These are phyloP conservation scores for Eragrostis curvula DNA, from an alignment of 176 grass and related monocot genomes.

Conservation along the genomic window DNA sequence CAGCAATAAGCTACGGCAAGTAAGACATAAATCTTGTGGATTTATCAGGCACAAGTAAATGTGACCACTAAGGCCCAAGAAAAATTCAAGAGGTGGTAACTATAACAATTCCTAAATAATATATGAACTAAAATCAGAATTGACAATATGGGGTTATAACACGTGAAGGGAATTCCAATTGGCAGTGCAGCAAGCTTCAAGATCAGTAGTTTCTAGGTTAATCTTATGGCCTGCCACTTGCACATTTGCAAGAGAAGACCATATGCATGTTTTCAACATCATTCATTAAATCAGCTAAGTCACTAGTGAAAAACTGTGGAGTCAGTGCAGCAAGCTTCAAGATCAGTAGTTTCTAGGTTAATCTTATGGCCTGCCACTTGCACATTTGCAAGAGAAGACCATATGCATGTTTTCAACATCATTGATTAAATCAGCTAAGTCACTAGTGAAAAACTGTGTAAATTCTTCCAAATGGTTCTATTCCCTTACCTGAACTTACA, in stretches of 20 bases:
- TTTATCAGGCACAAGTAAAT: neutral
- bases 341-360: neutral
- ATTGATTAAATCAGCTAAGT: neutral
- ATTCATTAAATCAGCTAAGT: neutral
- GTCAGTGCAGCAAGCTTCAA: neutral
- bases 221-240: neutral
- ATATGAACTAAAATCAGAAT: neutral
- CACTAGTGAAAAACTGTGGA: neutral
- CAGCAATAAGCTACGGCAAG: neutral
- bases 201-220: neutral
- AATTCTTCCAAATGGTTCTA: neutral
- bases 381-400: neutral
- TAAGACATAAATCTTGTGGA: conserved; percentile 12
- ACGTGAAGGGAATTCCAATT: conserved; percentile 3
- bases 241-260: neutral
- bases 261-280: neutral
- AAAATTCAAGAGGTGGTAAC: neutral
- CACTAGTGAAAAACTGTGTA: neutral
- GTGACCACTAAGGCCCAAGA: neutral
- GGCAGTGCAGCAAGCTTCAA: neutral
- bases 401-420: neutral
- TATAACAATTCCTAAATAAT: neutral
- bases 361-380: neutral
- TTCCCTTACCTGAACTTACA: conserved; percentile 19
- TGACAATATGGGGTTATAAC: neutral